Conservation (phyloP, 2,329 filamentous ascomycete genomes). For the Ophiostoma australiae region DNA sequence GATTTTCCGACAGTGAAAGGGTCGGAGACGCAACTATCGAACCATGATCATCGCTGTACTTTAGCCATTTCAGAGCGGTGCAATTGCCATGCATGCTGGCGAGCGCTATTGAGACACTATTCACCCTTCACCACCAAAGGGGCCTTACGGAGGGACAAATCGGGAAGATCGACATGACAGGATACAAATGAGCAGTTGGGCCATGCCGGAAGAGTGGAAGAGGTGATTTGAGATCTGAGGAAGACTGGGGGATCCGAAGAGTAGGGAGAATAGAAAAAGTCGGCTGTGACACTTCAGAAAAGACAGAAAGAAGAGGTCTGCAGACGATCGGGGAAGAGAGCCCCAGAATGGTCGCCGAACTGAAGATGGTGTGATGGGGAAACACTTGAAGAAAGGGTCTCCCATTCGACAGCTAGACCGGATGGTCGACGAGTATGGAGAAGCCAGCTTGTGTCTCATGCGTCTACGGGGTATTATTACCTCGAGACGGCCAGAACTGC, state of each 20-base stretch:
- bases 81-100: background rate
- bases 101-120: background rate
- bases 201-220: background rate
- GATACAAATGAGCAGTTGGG: background rate
- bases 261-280: background rate
- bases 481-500: background rate
- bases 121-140: background rate
- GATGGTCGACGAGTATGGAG: background rate
- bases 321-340: conserved; percentile 1
- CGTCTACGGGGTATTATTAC: background rate
- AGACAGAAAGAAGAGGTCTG: background rate
- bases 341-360: conserved; percentile 4
- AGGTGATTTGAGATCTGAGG: background rate
- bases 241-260: background rate
- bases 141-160: background rate
- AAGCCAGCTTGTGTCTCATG: background rate
- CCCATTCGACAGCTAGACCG: background rate
- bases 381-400: background rate
- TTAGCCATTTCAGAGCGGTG: background rate
- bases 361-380: conserved; percentile 1
- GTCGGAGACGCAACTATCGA: background rate
- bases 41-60: background rate
- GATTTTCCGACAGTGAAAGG: background rate
- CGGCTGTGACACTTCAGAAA: background rate
- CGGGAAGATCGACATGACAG: background rate